Percentiles rank a stretch among this genome's conserved stretches.
These are phyloP conservation scores for Penicillium goetzii DNA, from an alignment of 495 filamentous ascomycete genomes.

Conservation along the genomic window DNA sequence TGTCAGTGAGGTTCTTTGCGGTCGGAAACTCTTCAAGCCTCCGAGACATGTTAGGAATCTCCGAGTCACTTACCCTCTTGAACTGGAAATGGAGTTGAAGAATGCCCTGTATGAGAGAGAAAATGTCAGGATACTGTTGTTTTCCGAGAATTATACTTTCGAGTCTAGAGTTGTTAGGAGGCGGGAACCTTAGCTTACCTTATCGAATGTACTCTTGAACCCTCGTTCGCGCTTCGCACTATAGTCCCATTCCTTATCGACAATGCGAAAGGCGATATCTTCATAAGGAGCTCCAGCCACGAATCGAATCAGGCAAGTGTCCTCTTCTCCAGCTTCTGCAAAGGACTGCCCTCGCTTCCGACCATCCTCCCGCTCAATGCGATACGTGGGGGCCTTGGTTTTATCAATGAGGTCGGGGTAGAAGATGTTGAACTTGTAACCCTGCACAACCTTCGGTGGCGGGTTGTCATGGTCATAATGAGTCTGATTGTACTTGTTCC, in stretches of 20 bases:
- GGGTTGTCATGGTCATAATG: conserved; percentile 99
- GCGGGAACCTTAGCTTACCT: conserved; percentile 66
- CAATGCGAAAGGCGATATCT: conserved; percentile 95
- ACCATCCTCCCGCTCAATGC: conserved; percentile 90
- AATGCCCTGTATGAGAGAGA: conserved; percentile 69
- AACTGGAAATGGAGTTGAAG: conserved; percentile 98
- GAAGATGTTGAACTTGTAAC: conserved; percentile 99
- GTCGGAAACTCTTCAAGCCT: not conserved
- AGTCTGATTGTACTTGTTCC: conserved; percentile 99
- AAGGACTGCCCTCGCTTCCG: conserved; percentile 88
- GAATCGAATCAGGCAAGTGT: conserved; percentile 96
- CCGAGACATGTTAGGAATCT: not conserved
- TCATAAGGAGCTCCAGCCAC: conserved; percentile 96
- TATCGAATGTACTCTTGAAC: conserved; percentile 96
- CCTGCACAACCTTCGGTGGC: conserved; percentile 96
- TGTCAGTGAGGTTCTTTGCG: conserved; percentile 20
- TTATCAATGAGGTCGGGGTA: conserved; percentile 99
- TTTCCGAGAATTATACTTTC: not conserved
- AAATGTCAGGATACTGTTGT: conserved; percentile 12
- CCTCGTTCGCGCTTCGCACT: conserved; percentile 93
- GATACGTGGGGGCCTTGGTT: conserved; percentile 89
- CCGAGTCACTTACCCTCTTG: conserved; percentile 65
- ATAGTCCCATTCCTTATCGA: conserved; percentile 99
- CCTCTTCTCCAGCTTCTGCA: conserved; percentile 94
- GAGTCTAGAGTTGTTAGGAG: not conserved